These are phyloP conservation scores for Phytophthora uliginosa DNA, from an alignment of 352 stramenopile species.

Conservation along the genomic window DNA sequence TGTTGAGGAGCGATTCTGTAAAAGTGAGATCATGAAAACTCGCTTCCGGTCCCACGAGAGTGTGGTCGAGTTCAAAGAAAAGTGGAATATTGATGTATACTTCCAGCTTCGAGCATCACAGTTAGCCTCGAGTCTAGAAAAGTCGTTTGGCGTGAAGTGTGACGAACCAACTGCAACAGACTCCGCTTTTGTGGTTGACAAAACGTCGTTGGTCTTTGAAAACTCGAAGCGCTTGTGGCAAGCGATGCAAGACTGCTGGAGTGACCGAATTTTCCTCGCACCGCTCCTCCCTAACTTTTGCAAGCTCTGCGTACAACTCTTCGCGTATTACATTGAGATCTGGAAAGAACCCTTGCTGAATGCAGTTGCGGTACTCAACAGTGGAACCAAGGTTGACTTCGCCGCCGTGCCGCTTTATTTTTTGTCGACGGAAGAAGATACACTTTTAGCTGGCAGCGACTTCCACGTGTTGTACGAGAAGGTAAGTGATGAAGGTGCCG, in stretches of 20 bases:
- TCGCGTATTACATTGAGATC: conserved; percentile 65
- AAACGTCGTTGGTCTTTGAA: conserved; percentile 48
- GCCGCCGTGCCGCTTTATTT: conserved; percentile 48
- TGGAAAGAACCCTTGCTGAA: conserved; percentile 67
- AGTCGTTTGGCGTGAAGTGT: conserved; percentile 53
- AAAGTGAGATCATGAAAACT: conserved; percentile 60
- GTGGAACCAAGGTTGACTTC: conserved; percentile 62
- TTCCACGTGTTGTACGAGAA: conserved; percentile 72
- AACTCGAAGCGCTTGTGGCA: conserved; percentile 64
- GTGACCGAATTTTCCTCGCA: conserved; percentile 59
- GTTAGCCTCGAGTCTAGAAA: conserved; percentile 59
- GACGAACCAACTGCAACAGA: conserved; percentile 29
- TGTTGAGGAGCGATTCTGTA: conserved; percentile 68
- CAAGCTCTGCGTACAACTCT: conserved; percentile 77
- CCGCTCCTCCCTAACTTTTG: conserved; percentile 72
- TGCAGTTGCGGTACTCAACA: conserved; percentile 54
- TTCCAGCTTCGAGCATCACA: conserved; percentile 81
- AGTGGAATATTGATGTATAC: conserved; percentile 92
- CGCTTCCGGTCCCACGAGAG: conserved; percentile 81
- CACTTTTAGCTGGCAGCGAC: conserved; percentile 78
- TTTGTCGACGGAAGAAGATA: conserved; percentile 66
- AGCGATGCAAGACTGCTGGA: conserved; percentile 68
- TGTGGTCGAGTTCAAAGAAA: conserved; percentile 85
- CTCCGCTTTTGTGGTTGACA: conserved; percentile 4
- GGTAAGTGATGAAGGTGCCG: conserved; percentile 35